Conservation (phyloP, 768 basidiomycete genomes). For the Austroboletus festivus region DNA sequence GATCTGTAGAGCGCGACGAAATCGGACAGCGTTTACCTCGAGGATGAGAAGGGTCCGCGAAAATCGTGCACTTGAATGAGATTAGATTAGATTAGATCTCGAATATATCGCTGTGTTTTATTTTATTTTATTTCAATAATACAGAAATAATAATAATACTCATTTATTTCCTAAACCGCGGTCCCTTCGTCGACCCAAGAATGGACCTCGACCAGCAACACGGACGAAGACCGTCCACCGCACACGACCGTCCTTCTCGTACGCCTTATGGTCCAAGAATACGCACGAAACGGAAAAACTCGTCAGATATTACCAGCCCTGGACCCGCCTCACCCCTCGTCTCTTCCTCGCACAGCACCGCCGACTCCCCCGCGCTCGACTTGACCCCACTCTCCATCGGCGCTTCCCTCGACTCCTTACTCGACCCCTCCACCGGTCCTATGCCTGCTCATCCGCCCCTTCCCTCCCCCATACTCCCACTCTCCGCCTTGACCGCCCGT, state of each 20-base stretch:
- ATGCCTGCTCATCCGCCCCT: too few relatives aligned
- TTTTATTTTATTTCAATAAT: too few relatives aligned
- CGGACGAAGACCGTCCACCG: constrained; percentile 9
- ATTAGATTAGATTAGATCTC: constrained; percentile 18
- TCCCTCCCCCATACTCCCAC: too few relatives aligned
- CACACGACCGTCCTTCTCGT: constrained; percentile 24
- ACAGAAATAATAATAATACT: too few relatives aligned
- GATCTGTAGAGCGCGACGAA: constrained; percentile 17
- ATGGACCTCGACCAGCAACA: constrained; percentile 18
- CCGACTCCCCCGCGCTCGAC: background rate
- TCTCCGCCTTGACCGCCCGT: too few relatives aligned
- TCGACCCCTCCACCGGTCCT: too few relatives aligned
- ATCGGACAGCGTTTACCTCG: constrained; percentile 11
- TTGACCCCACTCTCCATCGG: background rate
- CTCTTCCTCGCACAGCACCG: background rate
- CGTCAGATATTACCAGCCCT: constrained; percentile 4
- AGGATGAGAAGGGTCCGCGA: constrained; percentile 14
- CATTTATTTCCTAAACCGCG: too few relatives aligned
- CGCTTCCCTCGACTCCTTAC: too few relatives aligned
- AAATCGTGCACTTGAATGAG: constrained; percentile 9
- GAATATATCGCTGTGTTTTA: too few relatives aligned
- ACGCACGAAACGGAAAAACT: constrained; percentile 7
- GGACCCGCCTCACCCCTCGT: constrained; percentile 2
- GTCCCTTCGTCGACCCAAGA: too few relatives aligned
- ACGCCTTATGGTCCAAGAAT: constrained; percentile 17